Evolutionary conservation across 2,329 filamentous ascomycete genomes (phyloP), one percentile per base, ranked within the genome.

Genomic region (Pseudogymnoascus sp.): DNA sequence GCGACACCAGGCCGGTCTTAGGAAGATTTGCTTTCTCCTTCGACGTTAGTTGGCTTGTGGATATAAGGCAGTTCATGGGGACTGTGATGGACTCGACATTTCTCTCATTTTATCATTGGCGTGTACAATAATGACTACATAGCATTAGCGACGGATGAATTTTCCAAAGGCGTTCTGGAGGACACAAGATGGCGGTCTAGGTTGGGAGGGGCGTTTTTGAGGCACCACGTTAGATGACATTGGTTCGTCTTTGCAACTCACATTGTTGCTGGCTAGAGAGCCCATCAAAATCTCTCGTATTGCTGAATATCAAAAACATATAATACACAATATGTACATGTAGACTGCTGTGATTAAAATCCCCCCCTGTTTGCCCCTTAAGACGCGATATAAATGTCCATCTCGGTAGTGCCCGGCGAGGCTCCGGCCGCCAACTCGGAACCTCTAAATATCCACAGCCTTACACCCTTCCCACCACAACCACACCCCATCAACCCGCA

Each of bases 41-140:
- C 31, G 26, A 12, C 10, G n/a, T 28, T 56, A 14, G n/a, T 56
- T 33, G 50, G n/a, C 5, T 19, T 19, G 46, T 19, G 26, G 46
- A 53, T 53, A 53, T 19, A 53, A 56, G 50, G 28, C 28, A 14
- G 50, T 56, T 33, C 50, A 56, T 4, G n/a, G 16, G 28, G 50
- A 12, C 50, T 19, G 16, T 33, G 50, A 33, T 33, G 26, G 10
- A 56, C 28, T 12, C 50, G n/a, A 7, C 8, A 56, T 56, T 56
- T 56, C 24, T 56, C 28, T 56, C 50, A 56, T 33, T 56, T 56
- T 56, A 56, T 56, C n/a, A 56, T 33, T 56, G 50, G 50, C 50
- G 28, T 56, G 50, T 56, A 56, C 16, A 56, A 19, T 56, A 19
- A 56, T 56, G 26, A 56, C 50, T 56, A 56, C 26, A 56, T 56